Evolutionary conservation across 306 rosid species (phyloP).

Genomic region (Oxytropis ochrocephala): DNA sequence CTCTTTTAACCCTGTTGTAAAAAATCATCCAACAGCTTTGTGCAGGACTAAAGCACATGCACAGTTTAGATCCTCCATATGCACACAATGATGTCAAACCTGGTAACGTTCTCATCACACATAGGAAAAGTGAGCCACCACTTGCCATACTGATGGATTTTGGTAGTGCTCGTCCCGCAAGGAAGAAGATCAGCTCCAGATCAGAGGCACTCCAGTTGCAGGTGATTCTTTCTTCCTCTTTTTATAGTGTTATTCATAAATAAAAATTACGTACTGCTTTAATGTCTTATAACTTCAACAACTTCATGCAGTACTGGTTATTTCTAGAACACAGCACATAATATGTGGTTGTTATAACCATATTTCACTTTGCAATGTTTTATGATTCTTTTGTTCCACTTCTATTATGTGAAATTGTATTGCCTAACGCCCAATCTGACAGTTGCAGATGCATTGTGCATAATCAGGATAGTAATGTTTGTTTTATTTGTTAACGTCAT

Average conservation of each 20-base stretch:
- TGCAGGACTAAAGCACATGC: conserved; percentile 98
- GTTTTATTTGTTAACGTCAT: not conserved
- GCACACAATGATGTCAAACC: conserved; percentile 98
- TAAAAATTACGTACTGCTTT: not conserved
- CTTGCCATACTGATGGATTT: conserved; percentile 98
- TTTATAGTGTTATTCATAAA: not conserved
- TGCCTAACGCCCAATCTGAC: conserved; percentile 4
- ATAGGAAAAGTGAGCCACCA: conserved; percentile 69
- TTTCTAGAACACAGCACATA: not conserved
- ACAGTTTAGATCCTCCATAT: conserved; percentile 84
- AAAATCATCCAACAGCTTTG: conserved; percentile 69
- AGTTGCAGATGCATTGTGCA: not conserved
- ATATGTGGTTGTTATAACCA: not conserved
- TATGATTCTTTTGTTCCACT: conserved; percentile 6
- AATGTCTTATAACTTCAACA: not conserved
- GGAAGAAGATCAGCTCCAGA: conserved; percentile 70
- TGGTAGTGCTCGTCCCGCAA: conserved; percentile 92
- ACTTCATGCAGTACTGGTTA: not conserved
- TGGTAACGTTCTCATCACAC: conserved; percentile 86
- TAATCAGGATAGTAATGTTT: not conserved
- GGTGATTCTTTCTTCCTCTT: conserved; percentile 37
- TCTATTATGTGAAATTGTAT: not conserved
- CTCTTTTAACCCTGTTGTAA: conserved; percentile 26
- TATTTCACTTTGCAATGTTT: not conserved
- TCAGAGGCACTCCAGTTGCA: conserved; percentile 92